Evolutionary conservation across 257 asterid genomes (phyloP), one percentile per base, ranked within the genome.

Genomic region (Solanum chilense): DNA sequence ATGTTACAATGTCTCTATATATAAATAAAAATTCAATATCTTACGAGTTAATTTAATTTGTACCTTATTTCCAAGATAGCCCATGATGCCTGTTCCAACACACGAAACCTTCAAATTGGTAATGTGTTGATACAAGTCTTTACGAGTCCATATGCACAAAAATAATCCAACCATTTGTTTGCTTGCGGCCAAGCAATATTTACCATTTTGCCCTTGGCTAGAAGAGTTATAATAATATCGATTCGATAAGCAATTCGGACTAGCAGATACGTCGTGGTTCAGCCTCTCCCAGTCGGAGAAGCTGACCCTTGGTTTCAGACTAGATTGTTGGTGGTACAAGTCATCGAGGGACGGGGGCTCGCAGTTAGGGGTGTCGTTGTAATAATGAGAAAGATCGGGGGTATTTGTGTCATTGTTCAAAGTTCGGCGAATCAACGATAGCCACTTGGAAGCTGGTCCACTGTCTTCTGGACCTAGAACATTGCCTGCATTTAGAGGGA

Each of bases 51-150:
- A 87, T 6, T 15, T 27, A 52, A 87, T 6, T 15, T 16, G 4
- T 87, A 95, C 98, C 96, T 95, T 95, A 87, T 95, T 95, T 80
- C 98, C 98, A 25, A 94, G 95, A 93, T 91, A 94, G 74, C 98
- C 97, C 98, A 95, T 92, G 68, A 95, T 92, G 88, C 98, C 97
- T 29, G 82, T 88, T 23, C 98, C 98, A 60, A 95, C 96, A 23
- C 96, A 90, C 0, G 98, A 94, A 69, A 94, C 96, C 42, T 93
- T 92, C 90, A 94, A 86, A 44, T 92, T 91, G 41, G 87, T 89
- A 47, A 94, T 88, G 33, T 90, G 91, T 21, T 31, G 92, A 35
- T 86, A 83, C 87, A 95, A 86, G n/a, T 93, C 96, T 7, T 90
- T 86, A 4, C 94, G 94, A 80, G 92, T 93, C 98, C 97, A 95